Evolutionary conservation across 2,329 filamentous ascomycete species (phyloP), one percentile per base, ranked within the genome.

Genomic region (Fusarium irregulare): DNA sequence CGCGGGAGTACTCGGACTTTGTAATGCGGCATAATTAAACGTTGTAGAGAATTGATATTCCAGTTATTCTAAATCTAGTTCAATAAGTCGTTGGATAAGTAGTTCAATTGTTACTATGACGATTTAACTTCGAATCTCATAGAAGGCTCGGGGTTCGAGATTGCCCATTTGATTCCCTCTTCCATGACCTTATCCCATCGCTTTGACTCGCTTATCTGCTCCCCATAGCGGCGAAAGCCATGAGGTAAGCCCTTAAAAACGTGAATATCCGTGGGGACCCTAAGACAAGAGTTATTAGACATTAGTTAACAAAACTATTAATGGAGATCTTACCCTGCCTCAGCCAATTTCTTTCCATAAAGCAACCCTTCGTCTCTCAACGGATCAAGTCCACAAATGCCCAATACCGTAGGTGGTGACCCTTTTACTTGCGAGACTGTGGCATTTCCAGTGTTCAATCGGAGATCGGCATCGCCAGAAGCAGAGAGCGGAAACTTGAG

Each of bases 221-320:
- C 77, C 6, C 81, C 81, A 59, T 81, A 83, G 1, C 75, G 64
- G 6, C 77, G 60, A 23, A 87, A 87, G 0, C 82, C 83, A 76
- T 88, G 87, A 0, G 87, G 87, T 1, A 88, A 75, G 0, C 86
- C 86, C 27, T 78, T 81, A 73, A 87, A 87, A 1, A 88, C 66
- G 58, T 81, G 77, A 1, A 83, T 75, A 56, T 85, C 76, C 0
- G 84, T 86, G 0, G 85, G 81, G 1, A 88, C 83, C 0, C 83
- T 84, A 7, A 10, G 12, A 14, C 13, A 3, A 8, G 6, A 9
- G 1, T 7, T 16, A 6, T 16, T 56, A 11, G 30, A 51, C 3
- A 20, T 4, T 4, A 6, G 21, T 2, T 2, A 45, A 3, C 9
- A 2, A 1, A 16, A 3, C 4, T 2, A 8, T 10, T 5, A 2